phyloP scores from a whole-genome alignment of 148 eudicot species.

The Pouteria glomerata region DNA sequence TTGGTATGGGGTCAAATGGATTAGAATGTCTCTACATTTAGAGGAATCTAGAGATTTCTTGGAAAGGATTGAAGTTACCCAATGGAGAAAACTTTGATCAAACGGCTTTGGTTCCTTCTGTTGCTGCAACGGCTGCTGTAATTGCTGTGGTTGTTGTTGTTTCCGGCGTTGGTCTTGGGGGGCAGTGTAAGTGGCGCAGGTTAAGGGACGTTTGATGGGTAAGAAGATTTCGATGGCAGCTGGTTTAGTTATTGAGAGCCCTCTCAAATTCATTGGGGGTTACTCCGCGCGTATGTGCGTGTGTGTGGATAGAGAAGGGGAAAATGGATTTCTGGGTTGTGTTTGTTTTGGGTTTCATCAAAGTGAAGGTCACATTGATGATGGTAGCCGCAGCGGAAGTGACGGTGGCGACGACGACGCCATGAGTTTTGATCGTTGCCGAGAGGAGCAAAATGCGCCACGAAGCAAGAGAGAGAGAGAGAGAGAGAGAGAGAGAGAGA shows the following conservation, averaged over 20 bases:
- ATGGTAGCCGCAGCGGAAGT: no score
- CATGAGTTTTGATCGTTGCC: no score
- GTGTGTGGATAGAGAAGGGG: no score
- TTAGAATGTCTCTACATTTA: conserved; percentile 52
- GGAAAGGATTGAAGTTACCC: conserved; percentile 56
- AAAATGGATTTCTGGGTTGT: no score
- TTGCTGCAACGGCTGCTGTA: conserved; percentile 11
- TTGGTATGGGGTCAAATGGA: conserved; percentile 42
- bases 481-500: no score
- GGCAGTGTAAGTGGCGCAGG: conserved; percentile 15
- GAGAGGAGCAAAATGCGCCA: no score
- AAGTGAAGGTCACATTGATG: no score
- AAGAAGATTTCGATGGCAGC: conserved; percentile 24
- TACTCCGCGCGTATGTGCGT: no score
- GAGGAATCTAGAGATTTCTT: conserved; percentile 46
- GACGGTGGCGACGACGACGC: no score
- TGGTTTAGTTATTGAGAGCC: conserved; percentile 20
- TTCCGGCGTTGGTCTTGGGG: conserved; percentile 1
- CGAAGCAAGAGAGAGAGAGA: no score
- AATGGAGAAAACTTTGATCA: conserved; percentile 34
- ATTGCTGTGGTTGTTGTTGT: not conserved
- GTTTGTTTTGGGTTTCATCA: no score
- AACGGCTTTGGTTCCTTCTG: conserved; percentile 18
- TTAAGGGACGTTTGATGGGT: conserved; percentile 21
- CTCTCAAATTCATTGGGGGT: conserved; percentile 55